Conservation (phyloP, 441 rosid genomes). For the Pelargonium cotyledonis region DNA sequence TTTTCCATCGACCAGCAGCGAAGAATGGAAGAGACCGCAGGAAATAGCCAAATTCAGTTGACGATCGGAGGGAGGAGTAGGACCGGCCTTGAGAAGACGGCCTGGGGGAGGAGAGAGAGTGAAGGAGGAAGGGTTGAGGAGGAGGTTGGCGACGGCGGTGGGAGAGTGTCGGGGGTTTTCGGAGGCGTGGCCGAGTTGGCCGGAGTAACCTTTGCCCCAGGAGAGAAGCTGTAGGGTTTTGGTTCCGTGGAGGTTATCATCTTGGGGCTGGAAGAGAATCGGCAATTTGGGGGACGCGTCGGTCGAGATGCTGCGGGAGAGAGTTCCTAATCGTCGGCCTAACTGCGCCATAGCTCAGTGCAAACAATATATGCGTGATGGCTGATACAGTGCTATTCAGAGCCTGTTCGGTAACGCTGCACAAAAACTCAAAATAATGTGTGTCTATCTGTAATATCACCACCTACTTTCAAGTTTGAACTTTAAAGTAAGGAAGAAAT, state of each 20-base stretch:
- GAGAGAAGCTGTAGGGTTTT: constrained; percentile 59
- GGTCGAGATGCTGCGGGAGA: constrained; percentile 23
- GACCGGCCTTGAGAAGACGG: constrained; percentile 25
- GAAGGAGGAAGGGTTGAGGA: constrained; percentile 37
- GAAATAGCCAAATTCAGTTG: constrained; percentile 42
- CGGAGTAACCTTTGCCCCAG: constrained; percentile 92
- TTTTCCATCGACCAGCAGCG: constrained; percentile 49
- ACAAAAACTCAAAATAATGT: too few species aligned
- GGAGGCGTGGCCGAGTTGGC: constrained; percentile 84
- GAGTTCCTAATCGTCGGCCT: too few species aligned
- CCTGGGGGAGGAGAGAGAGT: constrained; percentile 56
- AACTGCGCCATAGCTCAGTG: too few species aligned
- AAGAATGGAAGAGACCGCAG: constrained; percentile 81
- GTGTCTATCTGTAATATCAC: too few species aligned
- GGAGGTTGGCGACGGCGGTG: constrained; percentile 51
- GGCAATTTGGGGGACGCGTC: constrained; percentile 38
- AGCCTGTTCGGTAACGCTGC: too few species aligned
- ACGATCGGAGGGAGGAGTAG: not conserved
- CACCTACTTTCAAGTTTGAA: too few species aligned
- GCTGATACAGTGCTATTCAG: too few species aligned
- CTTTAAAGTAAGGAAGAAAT: too few species aligned
- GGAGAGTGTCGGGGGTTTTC: constrained; percentile 74
- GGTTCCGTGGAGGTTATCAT: constrained; percentile 25
- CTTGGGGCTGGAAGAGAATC: constrained; percentile 37
- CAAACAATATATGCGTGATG: too few species aligned